Evolutionary conservation across 1,139 yeast species (phyloP), one percentile per base, ranked within the genome.

Genomic region (Magnusiomyces magnusii): DNA sequence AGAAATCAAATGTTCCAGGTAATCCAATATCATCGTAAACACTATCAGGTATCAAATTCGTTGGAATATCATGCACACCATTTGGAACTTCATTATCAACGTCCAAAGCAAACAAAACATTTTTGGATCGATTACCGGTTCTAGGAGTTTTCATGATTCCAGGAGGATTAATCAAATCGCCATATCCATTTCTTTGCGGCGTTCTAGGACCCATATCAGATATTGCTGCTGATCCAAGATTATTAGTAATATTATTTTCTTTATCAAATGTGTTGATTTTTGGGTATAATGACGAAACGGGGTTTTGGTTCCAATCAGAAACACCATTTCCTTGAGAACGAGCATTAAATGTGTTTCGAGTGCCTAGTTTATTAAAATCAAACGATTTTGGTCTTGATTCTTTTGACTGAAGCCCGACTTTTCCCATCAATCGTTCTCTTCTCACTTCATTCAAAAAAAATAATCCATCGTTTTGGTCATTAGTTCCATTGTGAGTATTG

Each of bases 121-220:
- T 51, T 23, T 51, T 51, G 13, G 17, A 15, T 7, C 47, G 31
- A 2, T 49, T 42, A 17, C 19, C 36, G 2, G 55, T 52, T 2
- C 49, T 36, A 7, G 55, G 55, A 5, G 55, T 39, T 39, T 52
- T 52, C 49, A 39, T 39, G 2, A 52, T 52, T 2, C 49, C 55
- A 13, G 44, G 44, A n/a, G 44, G 44, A n/a, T 39, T 39, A 9
- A 10, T 17, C 5, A 39, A 19, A 13, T 31, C 44, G 17, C 5
- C 17, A 3, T n/a, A 9, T 3, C 17, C 44, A 39, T 39, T 39
- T n/a, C 17, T 10, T n/a, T 15, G 44, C 17, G 44, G 44, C 19
- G 44, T 39, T 39, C 3, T 39, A 5, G 44, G 44, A 3, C 19
- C 17, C 19, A 17, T 15, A n/a, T 39, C 17, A 39, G 5, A 3